Conservation (phyloP, 129 eudicot species). For the Pulicaria dysenterica region DNA sequence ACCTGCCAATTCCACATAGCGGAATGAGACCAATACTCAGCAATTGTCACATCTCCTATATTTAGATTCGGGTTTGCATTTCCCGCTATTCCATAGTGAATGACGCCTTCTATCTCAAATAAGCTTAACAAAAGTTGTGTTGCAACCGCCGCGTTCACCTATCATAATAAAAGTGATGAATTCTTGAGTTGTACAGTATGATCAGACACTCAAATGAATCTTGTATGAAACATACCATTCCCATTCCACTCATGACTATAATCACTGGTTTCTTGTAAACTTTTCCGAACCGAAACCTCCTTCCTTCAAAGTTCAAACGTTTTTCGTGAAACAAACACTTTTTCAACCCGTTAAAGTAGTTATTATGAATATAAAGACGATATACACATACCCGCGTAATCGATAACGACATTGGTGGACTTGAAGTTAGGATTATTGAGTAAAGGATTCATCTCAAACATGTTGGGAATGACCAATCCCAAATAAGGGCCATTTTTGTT, state of each 20-base stretch:
- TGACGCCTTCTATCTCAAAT: constrained; percentile 60
- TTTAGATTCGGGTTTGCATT: constrained; percentile 59
- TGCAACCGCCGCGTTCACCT: constrained; percentile 60
- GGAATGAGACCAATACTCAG: constrained; percentile 59
- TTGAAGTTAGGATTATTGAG: constrained; percentile 55
- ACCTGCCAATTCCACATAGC: constrained; percentile 81
- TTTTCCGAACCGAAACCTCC: constrained; percentile 65
- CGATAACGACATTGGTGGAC: constrained; percentile 37
- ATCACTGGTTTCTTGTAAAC: constrained; percentile 46
- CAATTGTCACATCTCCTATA: constrained; percentile 70
- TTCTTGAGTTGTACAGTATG: not conserved
- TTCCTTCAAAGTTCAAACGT: constrained; percentile 44
- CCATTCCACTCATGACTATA: constrained; percentile 65
- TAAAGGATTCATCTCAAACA: constrained; percentile 66
- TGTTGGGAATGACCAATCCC: constrained; percentile 67
- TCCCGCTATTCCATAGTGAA: constrained; percentile 73
- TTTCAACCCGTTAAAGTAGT: not conserved
- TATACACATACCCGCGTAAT: constrained; percentile 42
- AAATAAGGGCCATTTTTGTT: constrained; percentile 58
- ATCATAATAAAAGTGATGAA: not conserved
- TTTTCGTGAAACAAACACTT: not conserved
- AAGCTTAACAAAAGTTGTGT: constrained; percentile 57
- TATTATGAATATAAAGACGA: not conserved
- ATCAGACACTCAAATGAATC: not conserved
- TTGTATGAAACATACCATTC: constrained; percentile 22